These are phyloP conservation scores for Colletotrichum sp. DNA, from an alignment of 2,329 filamentous ascomycete species.

Conservation along the genomic window DNA sequence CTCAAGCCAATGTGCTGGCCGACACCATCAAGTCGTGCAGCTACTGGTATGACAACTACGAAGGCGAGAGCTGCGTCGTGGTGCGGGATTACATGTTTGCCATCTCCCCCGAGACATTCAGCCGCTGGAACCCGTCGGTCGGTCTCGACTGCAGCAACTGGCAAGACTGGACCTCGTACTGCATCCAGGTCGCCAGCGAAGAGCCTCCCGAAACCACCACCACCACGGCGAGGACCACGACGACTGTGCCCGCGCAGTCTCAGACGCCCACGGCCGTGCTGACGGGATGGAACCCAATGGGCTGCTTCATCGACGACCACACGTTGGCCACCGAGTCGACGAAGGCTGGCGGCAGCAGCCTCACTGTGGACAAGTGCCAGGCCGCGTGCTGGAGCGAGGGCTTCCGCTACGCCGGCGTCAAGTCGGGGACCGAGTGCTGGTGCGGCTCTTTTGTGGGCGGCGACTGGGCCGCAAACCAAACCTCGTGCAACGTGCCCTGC, in stretches of 20 bases:
- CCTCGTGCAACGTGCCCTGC: slow-evolving; percentile 35
- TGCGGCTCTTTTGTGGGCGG: slow-evolving; percentile 37
- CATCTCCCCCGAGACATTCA: slow-evolving; percentile 21
- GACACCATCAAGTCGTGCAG: background rate
- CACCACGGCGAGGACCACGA: slow-evolving; percentile 11
- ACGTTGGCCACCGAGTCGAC: slow-evolving; percentile 36
- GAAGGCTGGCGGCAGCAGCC: slow-evolving; percentile 23
- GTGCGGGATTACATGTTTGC: slow-evolving; percentile 6
- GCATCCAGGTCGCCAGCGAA: slow-evolving; percentile 23
- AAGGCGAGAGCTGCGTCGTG: slow-evolving; percentile 12
- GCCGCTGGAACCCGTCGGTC: slow-evolving; percentile 28
- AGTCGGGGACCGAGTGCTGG: slow-evolving; percentile 43
- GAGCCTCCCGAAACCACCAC: background rate
- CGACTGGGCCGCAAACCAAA: slow-evolving; percentile 21
- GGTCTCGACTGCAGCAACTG: slow-evolving; percentile 25
- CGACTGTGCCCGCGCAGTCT: slow-evolving; percentile 3
- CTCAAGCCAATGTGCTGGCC: background rate
- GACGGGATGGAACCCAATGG: slow-evolving; percentile 28
- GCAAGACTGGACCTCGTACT: slow-evolving; percentile 25
- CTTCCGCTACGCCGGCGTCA: slow-evolving; percentile 42
- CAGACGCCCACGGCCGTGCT: slow-evolving; percentile 13
- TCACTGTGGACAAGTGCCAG: slow-evolving; percentile 39
- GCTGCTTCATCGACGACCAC: slow-evolving; percentile 39
- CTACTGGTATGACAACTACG: slow-evolving; percentile 18
- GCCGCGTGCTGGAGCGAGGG: slow-evolving; percentile 37